Base-by-base conservation (phyloP, 345 rosid genomes). In the Angophora floribunda region DNA sequence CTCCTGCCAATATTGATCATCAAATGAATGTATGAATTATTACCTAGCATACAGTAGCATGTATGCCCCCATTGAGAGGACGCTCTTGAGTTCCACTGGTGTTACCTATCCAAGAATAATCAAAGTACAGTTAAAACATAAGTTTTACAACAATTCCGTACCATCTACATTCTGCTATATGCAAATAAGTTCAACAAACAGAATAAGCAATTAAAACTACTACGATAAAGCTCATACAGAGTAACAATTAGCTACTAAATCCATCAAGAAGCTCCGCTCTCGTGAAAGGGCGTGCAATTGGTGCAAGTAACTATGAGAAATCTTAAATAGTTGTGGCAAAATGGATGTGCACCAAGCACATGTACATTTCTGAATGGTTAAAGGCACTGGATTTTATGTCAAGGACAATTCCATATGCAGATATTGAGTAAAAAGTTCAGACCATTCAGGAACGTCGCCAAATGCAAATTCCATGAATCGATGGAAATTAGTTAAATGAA, bases 1-100 rank as follows among this genome's bases (percentile, higher is more conserved):
- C 67, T 24, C 4, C 49, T 41, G 19, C 24, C 84, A 9, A 41
- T 41, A 44, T 21, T 41, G 84, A 19, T 75, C 49, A 41, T 75
- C 44, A 13, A 51, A 59, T 32, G 36, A 28, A 53, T 44, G n/a
- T 30, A 88, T 45, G 28, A 30, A 79, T 90, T 91, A 4, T 90
- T 89, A 98, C 99, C 99, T 96, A 86, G 98, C 94, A 87, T 98
- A 98, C 78, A 98, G 95, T 88, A 98, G 95, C 97, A 97, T 95
- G 92, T 96, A 97, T 30, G 99, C 99, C 51, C 96, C 96, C 89
- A 92, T 91, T 24, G 92, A 89, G 87, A 96, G 90, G 87, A 97
- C 96, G 89, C 92, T 94, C 89, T 93, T 99, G 85, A 94, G 92
- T 30, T 96, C 98, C 85, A 93, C 92, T 41, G 94, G 79, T 86